A percentile compares a stretch with the other conserved stretches of the same genome.
These are phyloP conservation scores for Trichoderma atrobrunneum DNA, from an alignment of 2,329 filamentous ascomycete species.

Conservation along the genomic window DNA sequence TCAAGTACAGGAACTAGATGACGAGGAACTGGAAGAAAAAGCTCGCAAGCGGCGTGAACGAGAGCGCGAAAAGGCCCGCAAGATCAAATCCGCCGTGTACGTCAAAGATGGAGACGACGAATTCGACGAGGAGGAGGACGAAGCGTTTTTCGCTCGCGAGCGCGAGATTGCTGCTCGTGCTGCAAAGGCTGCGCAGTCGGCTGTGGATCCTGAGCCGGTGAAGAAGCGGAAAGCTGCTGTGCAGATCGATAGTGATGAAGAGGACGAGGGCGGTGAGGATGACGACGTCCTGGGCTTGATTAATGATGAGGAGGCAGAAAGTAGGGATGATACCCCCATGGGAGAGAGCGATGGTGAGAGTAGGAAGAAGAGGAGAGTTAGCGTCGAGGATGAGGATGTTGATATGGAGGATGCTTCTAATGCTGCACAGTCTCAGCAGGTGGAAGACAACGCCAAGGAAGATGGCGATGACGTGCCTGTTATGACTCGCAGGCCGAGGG, in stretches of 20 bases:
- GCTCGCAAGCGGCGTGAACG: conserved; percentile 61
- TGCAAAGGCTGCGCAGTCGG: conserved; percentile 35
- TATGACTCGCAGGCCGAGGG: conserved; percentile 40
- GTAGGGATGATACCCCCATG: conserved; percentile 22
- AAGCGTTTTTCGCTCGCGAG: conserved; percentile 76
- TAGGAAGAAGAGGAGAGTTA: conserved; percentile 31
- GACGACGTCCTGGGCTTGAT: conserved; percentile 26
- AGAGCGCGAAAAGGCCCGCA: conserved; percentile 71
- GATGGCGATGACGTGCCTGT: conserved; percentile 33
- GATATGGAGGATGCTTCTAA: conserved; percentile 28
- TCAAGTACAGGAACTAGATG: conserved; percentile 48
- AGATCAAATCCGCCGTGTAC: conserved; percentile 81
- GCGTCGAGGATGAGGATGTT: conserved; percentile 27
- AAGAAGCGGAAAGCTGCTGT: conserved; percentile 32
- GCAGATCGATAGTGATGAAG: conserved; percentile 30
- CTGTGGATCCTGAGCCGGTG: conserved; percentile 13
- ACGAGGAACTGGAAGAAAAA: conserved; percentile 63
- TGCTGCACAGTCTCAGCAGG: background rate
- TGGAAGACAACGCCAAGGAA: conserved; percentile 22
- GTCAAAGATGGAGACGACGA: conserved; percentile 87
- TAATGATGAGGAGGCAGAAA: conserved; percentile 24
- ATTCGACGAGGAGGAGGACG: conserved; percentile 68
- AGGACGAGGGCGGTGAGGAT: conserved; percentile 27
- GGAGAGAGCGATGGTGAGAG: conserved; percentile 33
- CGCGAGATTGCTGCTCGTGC: conserved; percentile 54